These are phyloP conservation scores for Bruguiera hainesii DNA, from an alignment of 441 rosid species.

Conservation along the genomic window DNA sequence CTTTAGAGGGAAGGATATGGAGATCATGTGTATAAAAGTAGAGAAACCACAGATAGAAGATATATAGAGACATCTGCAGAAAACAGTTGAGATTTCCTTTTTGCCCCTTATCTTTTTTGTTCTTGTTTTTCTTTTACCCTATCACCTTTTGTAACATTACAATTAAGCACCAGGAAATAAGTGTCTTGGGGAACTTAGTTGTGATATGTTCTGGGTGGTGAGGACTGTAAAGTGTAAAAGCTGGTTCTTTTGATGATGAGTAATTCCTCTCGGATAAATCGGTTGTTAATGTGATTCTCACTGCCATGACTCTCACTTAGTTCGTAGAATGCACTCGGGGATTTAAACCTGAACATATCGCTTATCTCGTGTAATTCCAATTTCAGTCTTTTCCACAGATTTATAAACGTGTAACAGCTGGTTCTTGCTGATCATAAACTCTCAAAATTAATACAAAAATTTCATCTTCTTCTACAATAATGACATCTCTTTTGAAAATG, in stretches of 20 bases:
- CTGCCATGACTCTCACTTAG: too few relatives aligned
- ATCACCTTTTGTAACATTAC: slow-evolving; percentile 33
- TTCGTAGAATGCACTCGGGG: too few relatives aligned
- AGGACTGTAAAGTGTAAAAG: slow-evolving; percentile 39
- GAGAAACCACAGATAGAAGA: slow-evolving; percentile 18
- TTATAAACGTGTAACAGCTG: too few relatives aligned
- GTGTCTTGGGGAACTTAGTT: slow-evolving; percentile 24
- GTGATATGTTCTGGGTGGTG: slow-evolving; percentile 27
- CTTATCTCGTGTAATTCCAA: too few relatives aligned
- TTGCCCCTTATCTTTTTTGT: slow-evolving; percentile 12
- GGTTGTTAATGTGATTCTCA: too few relatives aligned
- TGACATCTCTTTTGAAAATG: slow-evolving; percentile 21
- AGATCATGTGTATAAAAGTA: slow-evolving; percentile 82
- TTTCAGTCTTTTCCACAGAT: too few relatives aligned
- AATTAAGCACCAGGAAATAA: slow-evolving; percentile 28
- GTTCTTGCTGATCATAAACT: slow-evolving; percentile 28
- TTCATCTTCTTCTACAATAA: slow-evolving; percentile 33
- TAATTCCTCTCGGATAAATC: too few relatives aligned
- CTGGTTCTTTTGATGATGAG: slow-evolving; percentile 10
- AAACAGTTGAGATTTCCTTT: slow-evolving; percentile 12
- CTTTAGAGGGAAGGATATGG: slow-evolving; percentile 97
- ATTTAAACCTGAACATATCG: too few relatives aligned
- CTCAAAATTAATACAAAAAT: neutral
- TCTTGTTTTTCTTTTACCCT: slow-evolving; percentile 18
- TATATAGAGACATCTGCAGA: slow-evolving; percentile 20